phyloP scores from a whole-genome alignment of 768 basidiomycete genomes.

The Harrya chromipes region DNA sequence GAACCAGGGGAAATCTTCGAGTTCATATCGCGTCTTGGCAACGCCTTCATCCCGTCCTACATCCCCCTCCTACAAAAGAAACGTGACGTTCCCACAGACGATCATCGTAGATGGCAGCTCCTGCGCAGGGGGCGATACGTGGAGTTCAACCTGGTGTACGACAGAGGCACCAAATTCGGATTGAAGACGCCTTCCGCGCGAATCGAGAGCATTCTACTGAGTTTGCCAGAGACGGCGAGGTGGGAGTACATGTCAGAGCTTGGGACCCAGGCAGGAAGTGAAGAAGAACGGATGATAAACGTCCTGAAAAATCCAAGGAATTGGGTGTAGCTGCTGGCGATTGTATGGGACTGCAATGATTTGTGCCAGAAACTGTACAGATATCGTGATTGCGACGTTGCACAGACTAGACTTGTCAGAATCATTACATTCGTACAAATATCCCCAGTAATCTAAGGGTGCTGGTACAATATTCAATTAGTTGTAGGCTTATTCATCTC shows the following conservation, averaged over 20 bases:
- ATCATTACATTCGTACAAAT: neutral
- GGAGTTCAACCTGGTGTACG: conserved; percentile 89
- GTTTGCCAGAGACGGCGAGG: conserved; percentile 78
- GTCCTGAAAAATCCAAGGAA: conserved; percentile 60
- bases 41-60: conserved; percentile 88
- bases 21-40: conserved; percentile 67
- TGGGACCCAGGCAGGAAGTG: conserved; percentile 56
- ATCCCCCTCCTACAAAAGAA: conserved; percentile 76
- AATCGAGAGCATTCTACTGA: conserved; percentile 90
- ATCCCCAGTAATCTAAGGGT: neutral
- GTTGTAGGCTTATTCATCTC: conserved; percentile 42
- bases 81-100: conserved; percentile 56
- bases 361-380: neutral
- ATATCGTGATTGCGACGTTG: too few species aligned
- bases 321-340: conserved; percentile 43
- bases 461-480: neutral
- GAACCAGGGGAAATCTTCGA: conserved; percentile 70
- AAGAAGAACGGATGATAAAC: conserved; percentile 62
- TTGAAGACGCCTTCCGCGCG: conserved; percentile 80
- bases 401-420: neutral
- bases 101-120: conserved; percentile 88
- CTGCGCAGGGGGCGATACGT: conserved; percentile 90
- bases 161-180: conserved; percentile 87
- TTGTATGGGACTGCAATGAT: neutral
- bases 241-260: conserved; percentile 89